Percentiles rank a stretch among this genome's conserved stretches.
These are phyloP conservation scores for Bipolaris gigantea DNA, from an alignment of 2,329 filamentous ascomycete species.

Conservation along the genomic window DNA sequence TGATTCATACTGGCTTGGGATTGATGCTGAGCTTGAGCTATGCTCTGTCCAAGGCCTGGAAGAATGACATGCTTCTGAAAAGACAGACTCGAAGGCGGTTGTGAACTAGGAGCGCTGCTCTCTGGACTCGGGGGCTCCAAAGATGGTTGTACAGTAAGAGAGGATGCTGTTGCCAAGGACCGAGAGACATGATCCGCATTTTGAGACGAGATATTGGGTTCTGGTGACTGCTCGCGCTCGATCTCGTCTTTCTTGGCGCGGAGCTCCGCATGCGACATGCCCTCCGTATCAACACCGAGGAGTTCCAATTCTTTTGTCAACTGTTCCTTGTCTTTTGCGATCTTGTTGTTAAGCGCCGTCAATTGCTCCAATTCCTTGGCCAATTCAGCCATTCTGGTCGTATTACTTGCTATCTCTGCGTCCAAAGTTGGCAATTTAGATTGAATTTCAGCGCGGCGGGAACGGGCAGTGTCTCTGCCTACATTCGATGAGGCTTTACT, in stretches of 20 bases:
- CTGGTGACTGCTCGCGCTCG: slow-evolving; percentile 29
- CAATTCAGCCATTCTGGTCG: slow-evolving; percentile 46
- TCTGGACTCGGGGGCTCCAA: neutral
- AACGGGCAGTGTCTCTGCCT: slow-evolving; percentile 18
- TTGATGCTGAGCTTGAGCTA: neutral
- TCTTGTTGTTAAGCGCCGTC: slow-evolving; percentile 43
- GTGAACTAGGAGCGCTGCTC: neutral
- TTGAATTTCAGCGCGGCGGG: slow-evolving; percentile 54
- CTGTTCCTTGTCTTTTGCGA: slow-evolving; percentile 46
- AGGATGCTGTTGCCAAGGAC: neutral
- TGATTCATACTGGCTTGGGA: neutral
- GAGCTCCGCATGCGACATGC: slow-evolving; percentile 50
- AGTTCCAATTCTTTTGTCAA: slow-evolving; percentile 54
- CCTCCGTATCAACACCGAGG: slow-evolving; percentile 53
- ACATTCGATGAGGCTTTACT: neutral
- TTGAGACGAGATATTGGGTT: slow-evolving; percentile 1
- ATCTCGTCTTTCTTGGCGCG: slow-evolving; percentile 48
- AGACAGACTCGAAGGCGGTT: neutral
- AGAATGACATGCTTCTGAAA: slow-evolving; percentile 5
- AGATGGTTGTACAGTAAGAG: neutral
- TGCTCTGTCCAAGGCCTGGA: slow-evolving; percentile 19
- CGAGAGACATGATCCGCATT: neutral
- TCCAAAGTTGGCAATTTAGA: slow-evolving; percentile 52
- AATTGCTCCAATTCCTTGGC: slow-evolving; percentile 51
- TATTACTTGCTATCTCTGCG: slow-evolving; percentile 47